A percentile compares a stretch with the other conserved stretches of the same genome.
Evolutionary conservation across 1,284 basidiomycete genomes (phyloP).

Genomic region (Porogramme epimiltina): DNA sequence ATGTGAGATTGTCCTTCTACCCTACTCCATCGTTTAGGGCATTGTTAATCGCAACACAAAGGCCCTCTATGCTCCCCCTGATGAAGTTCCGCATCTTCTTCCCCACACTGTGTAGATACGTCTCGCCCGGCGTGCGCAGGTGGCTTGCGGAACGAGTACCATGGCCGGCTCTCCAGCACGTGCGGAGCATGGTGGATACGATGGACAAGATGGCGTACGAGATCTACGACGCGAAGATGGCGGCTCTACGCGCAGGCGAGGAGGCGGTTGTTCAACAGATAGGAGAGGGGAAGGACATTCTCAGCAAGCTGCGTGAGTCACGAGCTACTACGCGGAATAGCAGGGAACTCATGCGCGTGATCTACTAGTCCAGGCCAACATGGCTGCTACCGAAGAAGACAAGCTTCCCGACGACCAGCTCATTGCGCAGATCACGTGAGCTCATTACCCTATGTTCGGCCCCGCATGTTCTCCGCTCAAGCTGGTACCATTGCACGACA

Average conservation of each 20-base stretch:
- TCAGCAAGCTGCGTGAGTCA: slow-evolving; percentile 33
- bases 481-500: not conserved
- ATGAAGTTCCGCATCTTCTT: slow-evolving; percentile 1
- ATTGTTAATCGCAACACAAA: no score
- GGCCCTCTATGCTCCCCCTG: slow-evolving; percentile 1
- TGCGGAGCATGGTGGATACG: slow-evolving; percentile 18
- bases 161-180: slow-evolving; percentile 2
- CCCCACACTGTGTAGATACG: slow-evolving; percentile 4
- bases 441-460: no score
- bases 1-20: slow-evolving; percentile 17
- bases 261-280: slow-evolving; percentile 23
- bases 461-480: not conserved
- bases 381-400: not conserved
- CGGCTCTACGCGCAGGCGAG: slow-evolving; percentile 21
- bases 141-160: slow-evolving; percentile 13
- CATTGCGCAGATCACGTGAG: slow-evolving; percentile 1
- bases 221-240: slow-evolving; percentile 26
- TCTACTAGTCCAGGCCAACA: not conserved
- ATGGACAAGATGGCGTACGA: slow-evolving; percentile 15
- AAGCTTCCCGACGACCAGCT: slow-evolving; percentile 1
- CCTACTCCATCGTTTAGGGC: no score
- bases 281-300: slow-evolving; percentile 32
- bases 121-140: slow-evolving; percentile 9
- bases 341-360: no score
- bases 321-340: not conserved